Base-by-base conservation (phyloP, 768 basidiomycete species). In the Serendipita vermifera region DNA sequence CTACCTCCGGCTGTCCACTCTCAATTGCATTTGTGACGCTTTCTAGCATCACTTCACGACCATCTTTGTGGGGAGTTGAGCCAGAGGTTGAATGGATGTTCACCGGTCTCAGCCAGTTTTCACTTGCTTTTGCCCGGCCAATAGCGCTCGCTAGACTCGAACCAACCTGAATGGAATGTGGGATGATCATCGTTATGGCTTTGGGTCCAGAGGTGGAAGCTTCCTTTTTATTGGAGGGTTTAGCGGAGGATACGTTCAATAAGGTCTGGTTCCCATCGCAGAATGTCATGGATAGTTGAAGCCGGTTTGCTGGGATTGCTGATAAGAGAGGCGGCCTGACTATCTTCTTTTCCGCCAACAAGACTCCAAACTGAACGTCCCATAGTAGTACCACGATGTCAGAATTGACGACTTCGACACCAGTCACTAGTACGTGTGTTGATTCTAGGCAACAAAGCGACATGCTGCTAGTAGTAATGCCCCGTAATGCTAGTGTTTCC, bases 331-430 rank as follows among this genome's bases (percentile, higher is more conserved):
- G 68, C 0, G 83, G 80, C 13, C 79, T 64, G 1, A 80, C 65
- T 38, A 83, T 67, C 5, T 67, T 64, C 35, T 80, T 74, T 3
- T 74, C 72, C 2, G 80, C 70, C n/a, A 85, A 71, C 22, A 85
- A 68, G 32, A 83, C 77, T 15, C 78, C 77, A 60, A 81, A 85
- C 58, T 79, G 79, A 20, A 85, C 68, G 59, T 85, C 83, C 82
- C 83, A 85, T 27, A 85, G 65, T 15, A 81, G 76, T 27, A 85
- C 65, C 14, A 70, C 68, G 54, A 84, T 70, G 57, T 78, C 77
- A 32, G 69, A 64, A 11, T 70, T 62, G 0, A 72, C 64, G 5
- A 70, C 60, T 2, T 65, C 62, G 24, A 61, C 32, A 26, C 70
- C 73, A 36, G 76, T 76, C 7, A 85, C 72, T 38, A 85, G 72